Base-by-base conservation (phyloP, 208 protist species). In the Phytomonas sp. region DNA sequence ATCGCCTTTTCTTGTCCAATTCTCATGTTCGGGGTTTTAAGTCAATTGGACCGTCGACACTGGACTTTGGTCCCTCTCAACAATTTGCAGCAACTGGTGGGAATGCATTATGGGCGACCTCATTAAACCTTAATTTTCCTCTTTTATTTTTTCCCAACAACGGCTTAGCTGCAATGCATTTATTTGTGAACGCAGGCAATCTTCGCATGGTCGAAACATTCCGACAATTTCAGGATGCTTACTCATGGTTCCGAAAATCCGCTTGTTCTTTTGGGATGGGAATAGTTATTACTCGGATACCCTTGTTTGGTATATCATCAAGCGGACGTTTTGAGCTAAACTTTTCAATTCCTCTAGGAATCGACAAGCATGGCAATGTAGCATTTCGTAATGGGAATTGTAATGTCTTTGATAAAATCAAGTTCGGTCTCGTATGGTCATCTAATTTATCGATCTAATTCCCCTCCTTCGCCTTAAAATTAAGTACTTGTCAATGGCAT, bases 281-380 rank as follows among this genome's bases (percentile, higher is more conserved):
- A 42, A 77, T 95, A 31, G 82, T 93, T 12, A 78, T 95, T 42
- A 95, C 90, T 8, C 73, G 87, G 11, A 85, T 95, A n/a, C 90
- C 90, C 6, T 63, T 95, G 19, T 86, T 95, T n/a, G 85, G 87
- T 59, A 77, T 86, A 1, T 60, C 80, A 10, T 83, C 87, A 7
- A 91, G 82, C 71, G 90, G 90, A 2, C 84, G 90, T 2, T 89
- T 95, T 71, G 90, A 95, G 67, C 32, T 95, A 10, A 95, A 93
- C 77, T 74, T 86, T 29, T 86, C 75, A 34, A 23, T 95, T 60
- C 90, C 90, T 34, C 32, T 95, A 26, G 80, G 87, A 6, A 34
- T 95, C 3, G 79, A 87, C 67, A 79, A 77, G 30, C 63, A 73
- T 29, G 86, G 89, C 12, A 78, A 82, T 52, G 33, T 94, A 61